Evolutionary conservation across 1,139 yeast genomes (phyloP), one percentile per base, ranked within the genome.

Genomic region (Pichia terricola): DNA sequence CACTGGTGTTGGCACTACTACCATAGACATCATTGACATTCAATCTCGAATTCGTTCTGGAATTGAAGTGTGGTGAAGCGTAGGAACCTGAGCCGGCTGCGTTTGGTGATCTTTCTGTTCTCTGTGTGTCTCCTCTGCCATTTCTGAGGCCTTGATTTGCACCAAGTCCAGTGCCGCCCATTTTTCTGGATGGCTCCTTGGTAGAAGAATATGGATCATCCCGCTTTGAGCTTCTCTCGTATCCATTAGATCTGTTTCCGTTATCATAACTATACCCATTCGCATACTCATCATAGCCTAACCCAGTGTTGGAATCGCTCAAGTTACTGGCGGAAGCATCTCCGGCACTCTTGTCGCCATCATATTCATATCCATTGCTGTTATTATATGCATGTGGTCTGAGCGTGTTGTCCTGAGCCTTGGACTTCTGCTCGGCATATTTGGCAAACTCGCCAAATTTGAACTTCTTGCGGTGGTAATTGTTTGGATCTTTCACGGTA

Each of bases 401-500:
- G 27, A 57, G 35, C n/a, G 41, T 48, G 26, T 32, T 43, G 47
- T 38, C 49, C 34, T 39, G 25, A 32, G 26, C 45, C 10, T 38
- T 39, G 2, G 52, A 56, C 47, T 55, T 67, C 40, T 77, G 77
- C 50, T 71, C 73, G 11, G 86, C 83, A 61, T 73, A 79, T 45
- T 69, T 69, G 38, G 71, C 71, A 58, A 81, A 82, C 3, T 87
- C 88, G 8, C 81, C 76, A 59, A 82, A 82, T 54, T 77, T 77
- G 53, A 55, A 55, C 45, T 56, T 58, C 36, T 56, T 50, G 71
- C 77, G 51, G 68, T 70, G 53, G 73, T 68, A 40, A 56, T 63
- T 50, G 63, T 57, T 55, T 65, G 46, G 49, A 35, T 53, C 53
- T 28, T 46, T 77, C 40, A 78, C 73, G 10, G 75, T 55, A 37